These are phyloP conservation scores for Talaromyces proteolyticus DNA, from an alignment of 495 filamentous ascomycete genomes.

Conservation along the genomic window DNA sequence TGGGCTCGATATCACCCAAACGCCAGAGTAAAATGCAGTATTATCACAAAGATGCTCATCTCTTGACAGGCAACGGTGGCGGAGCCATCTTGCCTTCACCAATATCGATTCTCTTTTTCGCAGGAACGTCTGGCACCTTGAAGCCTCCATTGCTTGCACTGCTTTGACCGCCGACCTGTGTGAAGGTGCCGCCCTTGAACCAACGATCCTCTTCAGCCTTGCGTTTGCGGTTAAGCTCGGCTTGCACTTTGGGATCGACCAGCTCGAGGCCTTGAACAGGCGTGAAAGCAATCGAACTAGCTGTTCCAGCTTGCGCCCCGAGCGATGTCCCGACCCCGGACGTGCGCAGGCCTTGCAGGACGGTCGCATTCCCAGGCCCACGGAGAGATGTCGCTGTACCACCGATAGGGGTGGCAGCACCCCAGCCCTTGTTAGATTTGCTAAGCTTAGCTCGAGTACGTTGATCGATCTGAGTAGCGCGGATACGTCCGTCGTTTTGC, in stretches of 20 bases:
- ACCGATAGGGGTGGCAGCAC: constrained; percentile 57
- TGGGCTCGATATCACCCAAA: neutral
- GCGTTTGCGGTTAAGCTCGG: constrained; percentile 74
- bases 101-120: constrained; percentile 37
- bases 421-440: constrained; percentile 97
- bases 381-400: constrained; percentile 70
- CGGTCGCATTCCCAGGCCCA: constrained; percentile 57
- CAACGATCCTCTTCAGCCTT: constrained; percentile 92
- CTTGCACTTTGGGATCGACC: constrained; percentile 86
- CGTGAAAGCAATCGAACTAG: constrained; percentile 86
- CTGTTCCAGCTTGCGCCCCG: constrained; percentile 59
- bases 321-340: constrained; percentile 69
- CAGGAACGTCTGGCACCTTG: constrained; percentile 44
- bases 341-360: constrained; percentile 68
- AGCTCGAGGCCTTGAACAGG: constrained; percentile 93
- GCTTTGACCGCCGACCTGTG: constrained; percentile 64
- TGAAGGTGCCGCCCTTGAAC: constrained; percentile 95
- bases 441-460: constrained; percentile 86
- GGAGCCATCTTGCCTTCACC: constrained; percentile 40
- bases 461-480: constrained; percentile 85
- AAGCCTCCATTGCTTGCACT: constrained; percentile 34
- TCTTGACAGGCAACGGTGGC: constrained; percentile 26
- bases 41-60: constrained; percentile 2
- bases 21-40: neutral
- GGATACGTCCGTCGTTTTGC: constrained; percentile 77